Evolutionary conservation across 495 filamentous ascomycete species (phyloP).

Genomic region (Neurospora sp.): DNA sequence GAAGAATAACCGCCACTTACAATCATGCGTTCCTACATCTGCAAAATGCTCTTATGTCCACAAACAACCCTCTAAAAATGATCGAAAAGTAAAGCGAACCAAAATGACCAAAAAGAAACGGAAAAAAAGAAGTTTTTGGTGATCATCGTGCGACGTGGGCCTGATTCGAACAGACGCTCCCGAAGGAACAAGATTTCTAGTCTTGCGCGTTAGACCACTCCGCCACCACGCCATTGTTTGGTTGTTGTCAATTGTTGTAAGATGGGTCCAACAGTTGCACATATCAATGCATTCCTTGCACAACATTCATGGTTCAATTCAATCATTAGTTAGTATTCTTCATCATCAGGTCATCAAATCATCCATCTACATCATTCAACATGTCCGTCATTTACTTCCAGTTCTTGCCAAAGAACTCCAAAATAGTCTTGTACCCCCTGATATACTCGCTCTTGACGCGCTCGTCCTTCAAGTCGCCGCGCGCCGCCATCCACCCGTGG

Average conservation of each 20-base stretch:
- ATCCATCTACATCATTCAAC: neutral
- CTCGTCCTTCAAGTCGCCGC: slow-evolving; percentile 55
- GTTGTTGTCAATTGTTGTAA: neutral
- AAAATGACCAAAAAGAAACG: neutral
- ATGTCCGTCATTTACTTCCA: slow-evolving; percentile 25
- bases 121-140: neutral
- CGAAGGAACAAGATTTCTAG: neutral
- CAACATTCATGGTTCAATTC: neutral
- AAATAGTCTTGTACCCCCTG: slow-evolving; percentile 62
- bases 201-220: neutral
- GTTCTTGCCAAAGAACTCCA: slow-evolving; percentile 69
- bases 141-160: neutral
- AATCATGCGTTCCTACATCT: too few species aligned
- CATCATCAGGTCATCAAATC: neutral
- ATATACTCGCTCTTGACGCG: slow-evolving; percentile 67
- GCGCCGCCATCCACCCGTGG: slow-evolving; percentile 88
- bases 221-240: neutral
- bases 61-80: too few species aligned
- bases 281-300: neutral
- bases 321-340: neutral
- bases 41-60: too few species aligned
- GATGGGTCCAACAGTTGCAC: rapidly evolving
- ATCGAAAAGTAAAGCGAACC: neutral
- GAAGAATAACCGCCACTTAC: too few species aligned
- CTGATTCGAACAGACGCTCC: neutral